Evolutionary conservation across 768 basidiomycete genomes (phyloP).

Genomic region (Termitomyces sp.): DNA sequence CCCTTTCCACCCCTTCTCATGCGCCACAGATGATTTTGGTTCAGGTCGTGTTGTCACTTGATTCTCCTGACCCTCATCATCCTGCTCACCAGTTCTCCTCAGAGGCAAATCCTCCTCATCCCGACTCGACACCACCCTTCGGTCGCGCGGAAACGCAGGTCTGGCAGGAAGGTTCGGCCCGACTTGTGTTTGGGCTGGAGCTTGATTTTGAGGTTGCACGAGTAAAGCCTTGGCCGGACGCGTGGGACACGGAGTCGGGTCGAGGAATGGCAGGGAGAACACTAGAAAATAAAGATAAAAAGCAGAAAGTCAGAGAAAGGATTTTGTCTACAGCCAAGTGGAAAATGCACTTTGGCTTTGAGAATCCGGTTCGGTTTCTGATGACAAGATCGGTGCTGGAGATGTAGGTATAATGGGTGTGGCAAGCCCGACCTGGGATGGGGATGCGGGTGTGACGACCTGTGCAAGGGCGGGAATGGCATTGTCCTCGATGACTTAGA

Average conservation of each 20-base stretch:
- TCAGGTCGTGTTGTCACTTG: neutral
- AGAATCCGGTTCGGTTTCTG: slow-evolving; percentile 17
- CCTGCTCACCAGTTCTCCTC: slow-evolving; percentile 5
- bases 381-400: slow-evolving; percentile 6
- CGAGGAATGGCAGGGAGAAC: slow-evolving; percentile 11
- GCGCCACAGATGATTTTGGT: neutral
- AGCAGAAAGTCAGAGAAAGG: neutral
- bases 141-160: neutral
- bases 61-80: neutral
- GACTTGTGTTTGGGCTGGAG: neutral
- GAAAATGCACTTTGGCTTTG: slow-evolving; percentile 13
- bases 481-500: slow-evolving; percentile 2
- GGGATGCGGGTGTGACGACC: neutral
- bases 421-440: neutral
- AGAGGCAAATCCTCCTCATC: slow-evolving; percentile 10
- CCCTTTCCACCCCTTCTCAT: neutral
- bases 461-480: neutral
- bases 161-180: neutral
- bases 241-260: slow-evolving; percentile 9
- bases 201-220: neutral
- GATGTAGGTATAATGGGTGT: slow-evolving; percentile 7
- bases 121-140: slow-evolving; percentile 10
- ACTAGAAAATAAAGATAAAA: neutral
- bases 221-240: slow-evolving; percentile 4
- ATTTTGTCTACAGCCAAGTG: neutral